A percentile compares a stretch with the other conserved stretches of the same genome.
Conservation (phyloP, 768 basidiomycete species). For the Tylopilus sp. region DNA sequence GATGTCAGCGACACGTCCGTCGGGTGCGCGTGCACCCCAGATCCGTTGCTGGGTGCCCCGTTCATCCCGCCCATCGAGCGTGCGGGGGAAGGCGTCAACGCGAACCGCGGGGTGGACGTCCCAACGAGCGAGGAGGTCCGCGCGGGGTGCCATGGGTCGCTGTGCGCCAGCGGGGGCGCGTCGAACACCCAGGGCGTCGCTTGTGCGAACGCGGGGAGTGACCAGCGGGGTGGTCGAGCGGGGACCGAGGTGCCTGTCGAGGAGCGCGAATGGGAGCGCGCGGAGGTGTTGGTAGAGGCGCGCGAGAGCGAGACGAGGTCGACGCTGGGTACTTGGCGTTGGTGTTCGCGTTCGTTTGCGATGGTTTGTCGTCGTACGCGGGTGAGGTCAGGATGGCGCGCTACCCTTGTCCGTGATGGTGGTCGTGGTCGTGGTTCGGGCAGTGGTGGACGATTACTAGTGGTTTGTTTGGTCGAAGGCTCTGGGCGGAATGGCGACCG, state of each 20-base stretch:
- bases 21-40: neutral
- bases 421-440: neutral
- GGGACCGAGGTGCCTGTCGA: neutral
- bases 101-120: neutral
- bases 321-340: constrained; percentile 16
- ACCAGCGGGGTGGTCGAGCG: constrained; percentile 11
- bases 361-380: constrained; percentile 20
- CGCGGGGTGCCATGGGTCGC: neutral
- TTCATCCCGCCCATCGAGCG: neutral
- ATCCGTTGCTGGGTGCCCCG: no score
- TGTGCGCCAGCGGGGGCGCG: neutral
- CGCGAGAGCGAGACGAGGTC: constrained; percentile 20
- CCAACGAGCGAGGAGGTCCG: neutral
- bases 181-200: constrained; percentile 2
- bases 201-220: constrained; percentile 11
- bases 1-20: constrained; percentile 15
- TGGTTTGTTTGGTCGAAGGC: neutral
- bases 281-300: constrained; percentile 7
- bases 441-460: neutral
- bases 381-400: constrained; percentile 7
- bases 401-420: neutral
- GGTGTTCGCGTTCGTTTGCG: neutral
- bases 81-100: constrained; percentile 7
- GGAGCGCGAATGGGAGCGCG: constrained; percentile 9
- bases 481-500: constrained; percentile 19